Conservation (phyloP, 306 rosid species). For the Purshia tridentata region DNA sequence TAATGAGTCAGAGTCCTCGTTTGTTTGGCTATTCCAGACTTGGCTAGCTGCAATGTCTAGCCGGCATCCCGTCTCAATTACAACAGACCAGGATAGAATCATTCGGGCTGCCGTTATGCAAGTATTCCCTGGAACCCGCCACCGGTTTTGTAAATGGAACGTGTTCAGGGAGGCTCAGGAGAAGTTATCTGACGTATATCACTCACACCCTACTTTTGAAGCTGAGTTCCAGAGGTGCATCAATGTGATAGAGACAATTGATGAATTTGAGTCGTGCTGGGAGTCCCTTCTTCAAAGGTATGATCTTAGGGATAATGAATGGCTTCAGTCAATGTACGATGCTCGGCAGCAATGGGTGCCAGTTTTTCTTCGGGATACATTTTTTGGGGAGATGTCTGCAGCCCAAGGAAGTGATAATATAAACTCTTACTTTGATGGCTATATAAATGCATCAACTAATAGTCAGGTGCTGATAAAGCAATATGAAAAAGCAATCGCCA, state of each 20-base stretch:
- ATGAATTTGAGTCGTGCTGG: slow-evolving; percentile 38
- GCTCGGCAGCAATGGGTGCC: slow-evolving; percentile 36
- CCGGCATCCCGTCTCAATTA: slow-evolving; percentile 36
- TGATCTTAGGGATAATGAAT: slow-evolving; percentile 28
- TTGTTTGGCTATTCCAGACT: slow-evolving; percentile 44
- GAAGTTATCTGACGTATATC: slow-evolving; percentile 33
- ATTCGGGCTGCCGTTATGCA: slow-evolving; percentile 33
- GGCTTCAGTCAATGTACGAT: slow-evolving; percentile 30
- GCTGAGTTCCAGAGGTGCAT: slow-evolving; percentile 36
- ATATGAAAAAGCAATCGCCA: slow-evolving; percentile 25
- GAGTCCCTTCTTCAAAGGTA: slow-evolving; percentile 33
- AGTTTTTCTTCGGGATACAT: slow-evolving; percentile 26
- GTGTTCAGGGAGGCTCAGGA: slow-evolving; percentile 38
- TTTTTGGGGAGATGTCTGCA: slow-evolving; percentile 30
- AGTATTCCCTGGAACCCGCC: slow-evolving; percentile 31
- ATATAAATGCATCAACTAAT: slow-evolving; percentile 34
- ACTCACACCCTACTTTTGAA: slow-evolving; percentile 30
- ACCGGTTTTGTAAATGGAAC: slow-evolving; percentile 44
- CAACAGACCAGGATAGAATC: slow-evolving; percentile 41
- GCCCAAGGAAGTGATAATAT: slow-evolving; percentile 28
- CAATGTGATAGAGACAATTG: slow-evolving; percentile 30
- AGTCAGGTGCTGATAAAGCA: slow-evolving; percentile 31
- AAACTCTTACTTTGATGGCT: slow-evolving; percentile 32
- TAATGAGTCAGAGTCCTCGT: slow-evolving; percentile 46
- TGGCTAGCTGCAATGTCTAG: slow-evolving; percentile 41